Conservation (phyloP, 1,284 basidiomycete genomes). For the Irpex sp. region DNA sequence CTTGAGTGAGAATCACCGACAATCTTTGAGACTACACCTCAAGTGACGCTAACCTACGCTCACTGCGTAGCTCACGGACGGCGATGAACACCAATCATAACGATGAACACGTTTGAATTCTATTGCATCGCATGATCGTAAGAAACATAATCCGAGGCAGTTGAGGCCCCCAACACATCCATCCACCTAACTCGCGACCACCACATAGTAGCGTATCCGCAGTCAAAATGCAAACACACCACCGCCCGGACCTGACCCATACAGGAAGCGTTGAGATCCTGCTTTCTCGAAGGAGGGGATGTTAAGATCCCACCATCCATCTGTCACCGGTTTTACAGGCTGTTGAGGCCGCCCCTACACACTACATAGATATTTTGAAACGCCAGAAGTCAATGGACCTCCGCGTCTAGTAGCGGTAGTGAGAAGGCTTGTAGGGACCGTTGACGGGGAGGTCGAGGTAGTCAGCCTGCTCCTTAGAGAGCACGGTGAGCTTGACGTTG, state of each 20-base stretch:
- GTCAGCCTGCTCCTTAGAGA: conserved; percentile 76
- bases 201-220: conserved; percentile 12
- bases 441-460: conserved; percentile 91
- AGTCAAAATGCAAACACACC: conserved; percentile 6
- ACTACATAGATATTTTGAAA: conserved; percentile 6
- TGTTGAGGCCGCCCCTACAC: conserved; percentile 48
- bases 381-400: conserved; percentile 7
- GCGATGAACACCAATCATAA: not conserved
- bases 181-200: conserved; percentile 14
- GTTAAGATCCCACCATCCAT: conserved; percentile 26
- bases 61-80: not conserved
- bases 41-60: not conserved
- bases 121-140: not conserved
- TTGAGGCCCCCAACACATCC: conserved; percentile 36
- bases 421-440: conserved; percentile 91
- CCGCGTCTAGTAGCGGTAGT: conserved; percentile 64
- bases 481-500: conserved; percentile 90
- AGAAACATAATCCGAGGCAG: conserved; percentile 22
- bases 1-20: not conserved
- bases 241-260: conserved; percentile 18
- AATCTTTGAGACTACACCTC: not conserved
- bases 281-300: conserved; percentile 16
- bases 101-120: not conserved
- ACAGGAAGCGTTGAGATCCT: conserved; percentile 29
- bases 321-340: conserved; percentile 23